A percentile compares a stretch with the other conserved stretches of the same genome.
Conservation (phyloP, 1,139 yeast genomes). For the Zygosaccharomyces sapae region DNA sequence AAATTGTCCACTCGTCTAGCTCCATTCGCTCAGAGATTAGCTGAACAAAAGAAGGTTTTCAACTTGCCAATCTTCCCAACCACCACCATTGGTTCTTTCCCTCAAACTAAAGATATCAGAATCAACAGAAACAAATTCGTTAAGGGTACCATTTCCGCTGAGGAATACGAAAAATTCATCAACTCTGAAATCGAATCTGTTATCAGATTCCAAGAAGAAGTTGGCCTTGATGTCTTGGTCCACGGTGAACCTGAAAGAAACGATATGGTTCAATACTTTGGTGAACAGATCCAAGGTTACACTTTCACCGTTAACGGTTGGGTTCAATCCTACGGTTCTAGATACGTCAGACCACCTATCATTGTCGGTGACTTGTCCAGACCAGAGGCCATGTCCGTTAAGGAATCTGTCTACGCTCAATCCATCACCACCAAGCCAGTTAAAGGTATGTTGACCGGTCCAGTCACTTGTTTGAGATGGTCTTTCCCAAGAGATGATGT, state of each 20-base stretch:
- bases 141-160: conserved; percentile 93
- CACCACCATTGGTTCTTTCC: conserved; percentile 99
- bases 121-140: conserved; percentile 95
- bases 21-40: conserved; percentile 82
- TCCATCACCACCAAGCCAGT: conserved; percentile 91
- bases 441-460: conserved; percentile 99
- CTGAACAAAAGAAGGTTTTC: conserved; percentile 79
- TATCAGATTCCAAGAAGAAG: conserved; percentile 97
- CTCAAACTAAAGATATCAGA: conserved; percentile 99
- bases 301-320: conserved; percentile 99
- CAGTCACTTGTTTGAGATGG: conserved; percentile 99
- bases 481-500: conserved; percentile 99
- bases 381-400: conserved; percentile 97
- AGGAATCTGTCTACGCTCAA: conserved; percentile 99
- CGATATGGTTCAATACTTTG: conserved; percentile 99
- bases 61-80: conserved; percentile 99
- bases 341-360: conserved; percentile 99
- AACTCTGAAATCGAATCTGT: conserved; percentile 94
- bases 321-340: conserved; percentile 99
- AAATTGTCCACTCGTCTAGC: conserved; percentile 79
- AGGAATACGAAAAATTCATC: conserved; percentile 93
- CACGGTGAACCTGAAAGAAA: conserved; percentile 99
- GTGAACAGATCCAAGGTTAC: conserved; percentile 97
- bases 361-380: conserved; percentile 98
- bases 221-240: conserved; percentile 94